Evolutionary conservation across 1,284 basidiomycete species (phyloP).

Genomic region (Malassezia yamatoensis): DNA sequence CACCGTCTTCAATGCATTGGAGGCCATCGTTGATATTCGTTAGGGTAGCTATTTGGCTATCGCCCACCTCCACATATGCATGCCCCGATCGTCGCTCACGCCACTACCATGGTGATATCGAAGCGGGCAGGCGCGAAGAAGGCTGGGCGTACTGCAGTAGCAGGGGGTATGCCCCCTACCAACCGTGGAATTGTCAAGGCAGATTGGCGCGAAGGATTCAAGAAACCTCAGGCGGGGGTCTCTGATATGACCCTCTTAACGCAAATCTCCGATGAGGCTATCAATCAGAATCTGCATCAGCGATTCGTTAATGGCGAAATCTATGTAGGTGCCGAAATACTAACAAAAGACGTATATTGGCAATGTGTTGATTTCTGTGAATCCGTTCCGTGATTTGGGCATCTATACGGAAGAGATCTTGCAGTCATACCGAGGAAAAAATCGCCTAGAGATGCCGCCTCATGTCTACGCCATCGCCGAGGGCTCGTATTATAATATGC

Average conservation of each 20-base stretch:
- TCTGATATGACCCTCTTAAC: slow-evolving; percentile 96
- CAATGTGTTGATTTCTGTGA: slow-evolving; percentile 91
- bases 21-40: neutral
- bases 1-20: slow-evolving; percentile 31
- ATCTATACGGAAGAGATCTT: slow-evolving; percentile 88
- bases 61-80: slow-evolving; percentile 1
- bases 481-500: slow-evolving; percentile 97
- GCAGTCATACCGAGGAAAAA: slow-evolving; percentile 85
- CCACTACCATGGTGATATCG: slow-evolving; percentile 41
- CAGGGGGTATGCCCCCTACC: slow-evolving; percentile 12
- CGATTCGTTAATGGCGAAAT: slow-evolving; percentile 90
- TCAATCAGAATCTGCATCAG: slow-evolving; percentile 96
- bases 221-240: slow-evolving; percentile 63
- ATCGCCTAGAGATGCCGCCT: slow-evolving; percentile 90
- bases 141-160: slow-evolving; percentile 25
- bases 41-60: no score
- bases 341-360: slow-evolving; percentile 76
- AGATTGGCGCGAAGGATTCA: slow-evolving; percentile 47
- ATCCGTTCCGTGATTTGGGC: slow-evolving; percentile 78
- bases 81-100: neutral
- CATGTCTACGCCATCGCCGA: slow-evolving; percentile 98
- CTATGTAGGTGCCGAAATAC: slow-evolving; percentile 54
- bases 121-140: slow-evolving; percentile 42
- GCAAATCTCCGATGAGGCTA: slow-evolving; percentile 91
- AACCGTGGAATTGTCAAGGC: slow-evolving; percentile 46